Conservation (phyloP, 2,329 filamentous ascomycete genomes). For the Aspergillus sergii region DNA sequence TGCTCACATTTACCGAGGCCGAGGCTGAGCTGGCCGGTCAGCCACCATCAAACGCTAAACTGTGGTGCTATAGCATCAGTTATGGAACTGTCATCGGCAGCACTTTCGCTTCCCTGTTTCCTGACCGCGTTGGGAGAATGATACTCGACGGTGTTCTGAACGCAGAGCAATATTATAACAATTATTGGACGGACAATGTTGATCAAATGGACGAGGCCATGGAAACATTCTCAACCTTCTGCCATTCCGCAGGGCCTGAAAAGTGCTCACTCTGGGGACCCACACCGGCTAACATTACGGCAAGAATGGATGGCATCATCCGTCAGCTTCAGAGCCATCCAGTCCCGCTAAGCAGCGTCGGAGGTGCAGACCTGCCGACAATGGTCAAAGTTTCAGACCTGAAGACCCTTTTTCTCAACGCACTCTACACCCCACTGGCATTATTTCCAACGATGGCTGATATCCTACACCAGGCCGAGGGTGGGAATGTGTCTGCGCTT, state of each 20-base stretch:
- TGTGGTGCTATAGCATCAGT: conserved; percentile 56
- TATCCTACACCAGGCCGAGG: conserved; percentile 37
- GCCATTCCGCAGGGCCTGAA: conserved; percentile 51
- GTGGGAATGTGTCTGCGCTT: conserved; percentile 17
- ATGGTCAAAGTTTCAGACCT: conserved; percentile 56
- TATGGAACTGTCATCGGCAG: conserved; percentile 52
- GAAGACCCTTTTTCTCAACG: conserved; percentile 46
- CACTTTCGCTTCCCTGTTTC: conserved; percentile 50
- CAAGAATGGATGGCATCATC: conserved; percentile 46
- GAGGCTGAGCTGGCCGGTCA: not conserved
- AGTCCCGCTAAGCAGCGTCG: conserved; percentile 5
- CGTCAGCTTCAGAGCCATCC: conserved; percentile 21
- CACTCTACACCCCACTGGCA: conserved; percentile 49
- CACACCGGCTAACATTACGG: conserved; percentile 40
- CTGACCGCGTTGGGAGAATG: conserved; percentile 42
- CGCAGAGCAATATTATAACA: conserved; percentile 51
- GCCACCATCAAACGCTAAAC: conserved; percentile 18
- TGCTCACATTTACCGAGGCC: conserved; percentile 2
- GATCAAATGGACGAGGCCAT: conserved; percentile 59
- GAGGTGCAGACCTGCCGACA: conserved; percentile 40
- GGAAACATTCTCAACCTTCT: conserved; percentile 56
- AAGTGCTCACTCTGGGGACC: conserved; percentile 21
- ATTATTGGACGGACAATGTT: conserved; percentile 52
- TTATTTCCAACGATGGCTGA: conserved; percentile 48
- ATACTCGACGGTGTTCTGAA: conserved; percentile 48